Evolutionary conservation across 352 stramenopile genomes (phyloP).

Genomic region (Globisporangium lucens): DNA sequence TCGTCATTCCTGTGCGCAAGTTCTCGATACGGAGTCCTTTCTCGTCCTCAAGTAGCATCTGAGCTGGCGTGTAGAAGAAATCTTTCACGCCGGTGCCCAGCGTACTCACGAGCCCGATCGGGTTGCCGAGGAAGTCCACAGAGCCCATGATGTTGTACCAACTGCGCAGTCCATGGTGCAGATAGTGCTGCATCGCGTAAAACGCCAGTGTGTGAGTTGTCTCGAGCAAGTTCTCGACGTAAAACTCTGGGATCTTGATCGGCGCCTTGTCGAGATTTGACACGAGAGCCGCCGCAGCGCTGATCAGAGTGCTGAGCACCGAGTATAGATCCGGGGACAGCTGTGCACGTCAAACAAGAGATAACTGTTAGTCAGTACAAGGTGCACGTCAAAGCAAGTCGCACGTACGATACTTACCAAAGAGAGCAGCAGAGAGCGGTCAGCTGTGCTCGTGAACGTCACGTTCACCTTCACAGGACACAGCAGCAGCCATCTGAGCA

Average conservation of each 20-base stretch:
- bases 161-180: conserved; percentile 77
- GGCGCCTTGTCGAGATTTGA: conserved; percentile 85
- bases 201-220: conserved; percentile 82
- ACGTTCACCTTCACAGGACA: conserved; percentile 86
- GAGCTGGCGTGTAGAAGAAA: conserved; percentile 94
- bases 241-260: conserved; percentile 88
- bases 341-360: conserved; percentile 17
- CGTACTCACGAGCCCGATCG: conserved; percentile 87
- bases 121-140: conserved; percentile 89
- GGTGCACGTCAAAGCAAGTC: neutral
- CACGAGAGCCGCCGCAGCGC: conserved; percentile 71
- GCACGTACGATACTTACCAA: conserved; percentile 32
- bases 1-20: conserved; percentile 84
- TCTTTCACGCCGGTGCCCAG: conserved; percentile 90
- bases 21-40: conserved; percentile 84
- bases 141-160: conserved; percentile 90
- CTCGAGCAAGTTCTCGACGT: conserved; percentile 86
- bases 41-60: conserved; percentile 91
- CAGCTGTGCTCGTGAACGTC: conserved; percentile 84
- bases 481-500: conserved; percentile 74
- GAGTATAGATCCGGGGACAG: conserved; percentile 81
- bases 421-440: conserved; percentile 78
- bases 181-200: conserved; percentile 86
- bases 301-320: conserved; percentile 75
- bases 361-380: conserved; percentile 9